Percentiles rank a stretch among this genome's conserved stretches.
phyloP scores from a whole-genome alignment of 495 filamentous ascomycete species.

The Aeminium ludgeri region DNA sequence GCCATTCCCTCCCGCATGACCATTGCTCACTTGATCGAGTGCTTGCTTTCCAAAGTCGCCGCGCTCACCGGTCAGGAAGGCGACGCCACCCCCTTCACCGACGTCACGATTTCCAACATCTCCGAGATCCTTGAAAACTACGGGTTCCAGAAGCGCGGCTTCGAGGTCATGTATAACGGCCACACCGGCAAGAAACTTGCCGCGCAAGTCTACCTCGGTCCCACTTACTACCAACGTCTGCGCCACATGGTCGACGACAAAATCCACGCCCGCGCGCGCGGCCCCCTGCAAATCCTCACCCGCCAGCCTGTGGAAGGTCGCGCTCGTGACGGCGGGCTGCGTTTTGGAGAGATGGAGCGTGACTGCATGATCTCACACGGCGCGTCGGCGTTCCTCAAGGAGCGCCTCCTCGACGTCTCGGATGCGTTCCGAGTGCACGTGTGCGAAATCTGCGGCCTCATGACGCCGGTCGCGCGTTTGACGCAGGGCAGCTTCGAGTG shows the following conservation, averaged over 20 bases:
- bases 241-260: constrained; percentile 99
- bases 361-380: constrained; percentile 99
- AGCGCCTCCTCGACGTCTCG: constrained; percentile 88
- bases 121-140: constrained; percentile 75
- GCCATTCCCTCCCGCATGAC: constrained; percentile 99
- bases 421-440: constrained; percentile 98
- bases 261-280: constrained; percentile 91
- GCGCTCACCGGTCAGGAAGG: constrained; percentile 82
- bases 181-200: constrained; percentile 87
- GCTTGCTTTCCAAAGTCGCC: constrained; percentile 87
- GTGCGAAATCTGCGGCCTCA: constrained; percentile 95
- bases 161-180: constrained; percentile 97
- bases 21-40: constrained; percentile 98
- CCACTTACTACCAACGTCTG: constrained; percentile 97
- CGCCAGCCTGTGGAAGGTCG: constrained; percentile 97
- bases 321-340: constrained; percentile 90
- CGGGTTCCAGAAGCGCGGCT: constrained; percentile 91
- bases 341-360: constrained; percentile 99
- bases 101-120: constrained; percentile 90
- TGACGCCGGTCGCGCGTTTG: constrained; percentile 97
- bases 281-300: constrained; percentile 92
- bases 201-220: constrained; percentile 89
- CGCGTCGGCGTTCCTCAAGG: constrained; percentile 89
- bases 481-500: constrained; percentile 92
- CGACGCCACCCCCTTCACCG: constrained; percentile 95